A percentile compares a stretch with the other conserved stretches of the same genome.
Evolutionary conservation across 164 flowering plant genomes (phyloP).

Genomic region (Magnolia kwangsiensis): DNA sequence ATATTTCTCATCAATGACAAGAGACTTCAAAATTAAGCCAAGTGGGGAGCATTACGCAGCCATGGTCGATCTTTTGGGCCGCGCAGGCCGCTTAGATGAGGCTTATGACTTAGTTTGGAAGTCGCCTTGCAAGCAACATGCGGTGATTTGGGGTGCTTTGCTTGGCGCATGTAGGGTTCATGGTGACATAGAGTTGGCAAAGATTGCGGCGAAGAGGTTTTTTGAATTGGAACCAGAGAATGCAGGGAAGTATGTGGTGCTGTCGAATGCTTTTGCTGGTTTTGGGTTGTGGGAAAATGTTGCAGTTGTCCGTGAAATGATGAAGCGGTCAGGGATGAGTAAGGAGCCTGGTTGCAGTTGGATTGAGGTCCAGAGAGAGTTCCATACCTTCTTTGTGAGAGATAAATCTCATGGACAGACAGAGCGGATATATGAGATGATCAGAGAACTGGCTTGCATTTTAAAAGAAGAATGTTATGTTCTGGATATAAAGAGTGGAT

Average conservation of each 20-base stretch:
- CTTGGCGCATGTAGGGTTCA: constrained; percentile 69
- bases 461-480: constrained; percentile 51
- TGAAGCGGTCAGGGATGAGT: constrained; percentile 53
- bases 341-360: constrained; percentile 83
- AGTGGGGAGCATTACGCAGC: constrained; percentile 68
- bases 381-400: constrained; percentile 50
- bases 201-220: constrained; percentile 53
- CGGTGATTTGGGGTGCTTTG: constrained; percentile 72
- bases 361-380: constrained; percentile 57
- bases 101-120: constrained; percentile 58
- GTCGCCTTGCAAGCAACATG: constrained; percentile 54
- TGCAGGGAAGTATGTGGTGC: constrained; percentile 67
- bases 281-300: constrained; percentile 70
- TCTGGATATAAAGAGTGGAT: constrained; percentile 27
- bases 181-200: constrained; percentile 50
- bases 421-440: constrained; percentile 33
- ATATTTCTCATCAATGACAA: constrained; percentile 55
- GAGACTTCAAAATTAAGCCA: constrained; percentile 59
- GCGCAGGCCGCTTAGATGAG: constrained; percentile 66
- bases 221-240: constrained; percentile 60
- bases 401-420: constrained; percentile 46
- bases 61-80: constrained; percentile 74
- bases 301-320: constrained; percentile 47
- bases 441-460: constrained; percentile 30
- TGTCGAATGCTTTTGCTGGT: constrained; percentile 67